phyloP scores from a whole-genome alignment of 768 basidiomycete species.

The Suillus spraguei region DNA sequence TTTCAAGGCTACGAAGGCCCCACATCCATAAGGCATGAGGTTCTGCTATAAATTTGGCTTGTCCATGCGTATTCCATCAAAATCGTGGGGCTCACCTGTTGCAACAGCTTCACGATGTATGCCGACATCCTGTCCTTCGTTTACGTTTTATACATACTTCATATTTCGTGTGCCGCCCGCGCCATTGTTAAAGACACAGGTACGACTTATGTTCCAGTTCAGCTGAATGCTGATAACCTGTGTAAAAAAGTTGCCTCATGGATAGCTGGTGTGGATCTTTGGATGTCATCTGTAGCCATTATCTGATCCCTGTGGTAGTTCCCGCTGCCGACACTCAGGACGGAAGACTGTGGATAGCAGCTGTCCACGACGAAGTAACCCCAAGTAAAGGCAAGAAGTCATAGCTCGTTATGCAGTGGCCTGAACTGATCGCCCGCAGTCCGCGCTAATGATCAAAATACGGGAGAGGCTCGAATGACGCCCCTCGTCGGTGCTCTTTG shows the following conservation, averaged over 20 bases:
- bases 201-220: not conserved
- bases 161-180: not conserved
- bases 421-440: not conserved
- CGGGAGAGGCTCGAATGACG: not conserved
- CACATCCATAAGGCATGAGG: not conserved
- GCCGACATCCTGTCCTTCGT: not conserved
- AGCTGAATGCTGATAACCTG: not conserved
- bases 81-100: not conserved
- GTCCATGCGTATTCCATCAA: not conserved
- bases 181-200: not conserved
- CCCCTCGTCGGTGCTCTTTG: slow-evolving; percentile 1
- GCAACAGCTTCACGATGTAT: not conserved
- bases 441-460: not conserved
- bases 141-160: not conserved
- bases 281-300: not conserved
- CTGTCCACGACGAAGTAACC: not conserved
- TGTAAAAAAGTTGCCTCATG: not conserved
- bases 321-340: not conserved
- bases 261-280: not conserved
- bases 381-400: not conserved
- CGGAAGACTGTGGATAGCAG: not conserved
- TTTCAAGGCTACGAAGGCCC: slow-evolving; percentile 1
- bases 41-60: slow-evolving; percentile 3
- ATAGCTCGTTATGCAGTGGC: not conserved
- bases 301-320: not conserved